These are phyloP conservation scores for Avena sativa DNA, from an alignment of 176 grass and related monocot species.

Conservation along the genomic window DNA sequence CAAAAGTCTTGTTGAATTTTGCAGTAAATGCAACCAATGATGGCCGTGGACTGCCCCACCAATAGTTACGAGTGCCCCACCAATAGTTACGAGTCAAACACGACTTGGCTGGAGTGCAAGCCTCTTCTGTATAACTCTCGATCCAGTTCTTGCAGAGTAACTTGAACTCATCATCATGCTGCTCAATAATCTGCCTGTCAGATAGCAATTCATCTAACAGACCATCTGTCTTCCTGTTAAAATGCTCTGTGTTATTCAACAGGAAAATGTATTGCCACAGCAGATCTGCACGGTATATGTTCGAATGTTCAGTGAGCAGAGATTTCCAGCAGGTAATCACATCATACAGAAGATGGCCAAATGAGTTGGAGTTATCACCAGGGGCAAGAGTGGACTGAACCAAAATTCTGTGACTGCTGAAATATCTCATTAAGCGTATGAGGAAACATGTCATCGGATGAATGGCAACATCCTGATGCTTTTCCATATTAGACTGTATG, in stretches of 20 bases:
- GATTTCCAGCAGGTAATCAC: slow-evolving; percentile 1
- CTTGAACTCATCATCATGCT: neutral
- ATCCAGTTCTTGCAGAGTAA: neutral
- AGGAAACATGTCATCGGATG: slow-evolving; percentile 11
- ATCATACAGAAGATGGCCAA: neutral
- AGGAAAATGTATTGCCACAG: neutral
- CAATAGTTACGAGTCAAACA: neutral
- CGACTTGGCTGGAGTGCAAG: neutral
- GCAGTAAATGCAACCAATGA: neutral
- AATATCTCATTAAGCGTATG: neutral
- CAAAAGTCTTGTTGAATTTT: neutral
- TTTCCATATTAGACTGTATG: neutral
- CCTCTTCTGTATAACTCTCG: neutral
- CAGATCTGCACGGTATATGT: neutral
- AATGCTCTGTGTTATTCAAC: neutral
- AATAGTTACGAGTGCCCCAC: neutral
- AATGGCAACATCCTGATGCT: neutral
- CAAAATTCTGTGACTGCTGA: neutral
- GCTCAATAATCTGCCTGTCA: neutral
- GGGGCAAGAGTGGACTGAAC: slow-evolving; percentile 3
- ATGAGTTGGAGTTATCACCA: neutral
- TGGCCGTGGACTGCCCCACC: neutral
- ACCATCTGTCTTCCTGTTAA: neutral
- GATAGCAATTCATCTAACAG: neutral
- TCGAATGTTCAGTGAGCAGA: neutral